Conservation (phyloP, 192 early-diverging fungal species). For the Coemansia sp. region DNA sequence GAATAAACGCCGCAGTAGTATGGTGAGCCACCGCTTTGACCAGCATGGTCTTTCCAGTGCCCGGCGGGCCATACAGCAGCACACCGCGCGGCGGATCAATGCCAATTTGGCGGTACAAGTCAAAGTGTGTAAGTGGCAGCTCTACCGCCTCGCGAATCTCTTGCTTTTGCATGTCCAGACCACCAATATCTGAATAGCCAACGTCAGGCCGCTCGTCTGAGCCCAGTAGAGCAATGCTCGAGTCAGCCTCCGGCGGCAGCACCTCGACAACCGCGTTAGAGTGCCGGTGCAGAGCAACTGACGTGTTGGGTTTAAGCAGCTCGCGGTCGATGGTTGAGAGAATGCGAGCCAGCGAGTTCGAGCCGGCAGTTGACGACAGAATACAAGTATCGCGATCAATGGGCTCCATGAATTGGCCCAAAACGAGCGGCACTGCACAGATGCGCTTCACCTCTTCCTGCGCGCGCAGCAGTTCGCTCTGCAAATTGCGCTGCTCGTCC, state of each 20-base stretch:
- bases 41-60: conserved; percentile 98
- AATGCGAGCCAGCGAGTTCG: conserved; percentile 90
- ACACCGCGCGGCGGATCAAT: conserved; percentile 99
- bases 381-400: conserved; percentile 97
- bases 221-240: conserved; percentile 84
- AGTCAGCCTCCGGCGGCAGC: conserved; percentile 93
- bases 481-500: conserved; percentile 96
- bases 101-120: conserved; percentile 96
- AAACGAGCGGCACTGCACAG: conserved; percentile 94
- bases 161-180: conserved; percentile 89
- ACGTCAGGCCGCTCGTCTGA: conserved; percentile 81
- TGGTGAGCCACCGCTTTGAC: conserved; percentile 99
- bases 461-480: conserved; percentile 89
- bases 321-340: conserved; percentile 97
- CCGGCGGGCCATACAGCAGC: conserved; percentile 97
- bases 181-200: conserved; percentile 78
- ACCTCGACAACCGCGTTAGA: conserved; percentile 97
- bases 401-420: conserved; percentile 98
- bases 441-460: conserved; percentile 99
- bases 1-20: conserved; percentile 93
- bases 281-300: conserved; percentile 94
- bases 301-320: conserved; percentile 89
- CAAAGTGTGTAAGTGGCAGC: conserved; percentile 96
- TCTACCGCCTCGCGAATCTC: conserved; percentile 96
- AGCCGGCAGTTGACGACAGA: conserved; percentile 88